Evolutionary conservation across 1,139 yeast genomes (phyloP).

Genomic region (Yamadazyma spencermartinsiae): DNA sequence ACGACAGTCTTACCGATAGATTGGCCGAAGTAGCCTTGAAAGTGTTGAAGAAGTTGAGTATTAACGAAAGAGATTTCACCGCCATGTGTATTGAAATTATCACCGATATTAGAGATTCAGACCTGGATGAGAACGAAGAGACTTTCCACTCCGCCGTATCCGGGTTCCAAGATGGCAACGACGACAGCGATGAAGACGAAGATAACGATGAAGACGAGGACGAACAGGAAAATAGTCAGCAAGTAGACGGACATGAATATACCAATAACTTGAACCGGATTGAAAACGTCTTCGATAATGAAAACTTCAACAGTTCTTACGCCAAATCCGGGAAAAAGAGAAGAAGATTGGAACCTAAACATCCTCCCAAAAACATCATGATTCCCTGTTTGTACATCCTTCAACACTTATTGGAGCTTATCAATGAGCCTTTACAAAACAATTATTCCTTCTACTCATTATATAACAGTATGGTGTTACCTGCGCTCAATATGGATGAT

Average conservation of each 20-base stretch:
- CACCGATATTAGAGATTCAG: conserved; percentile 79
- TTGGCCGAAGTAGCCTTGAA: conserved; percentile 59
- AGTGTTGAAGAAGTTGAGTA: conserved; percentile 69
- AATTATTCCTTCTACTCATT: conserved; percentile 73
- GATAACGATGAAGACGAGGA: conserved; percentile 17
- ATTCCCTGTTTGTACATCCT: conserved; percentile 70
- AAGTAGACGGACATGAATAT: conserved; percentile 24
- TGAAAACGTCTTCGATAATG: conserved; percentile 17
- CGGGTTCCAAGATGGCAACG: conserved; percentile 29
- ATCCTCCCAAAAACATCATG: conserved; percentile 51
- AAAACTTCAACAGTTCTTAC: conserved; percentile 14
- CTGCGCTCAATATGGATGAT: conserved; percentile 65
- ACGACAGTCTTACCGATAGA: conserved; percentile 53
- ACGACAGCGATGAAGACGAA: conserved; percentile 21
- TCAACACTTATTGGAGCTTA: conserved; percentile 68
- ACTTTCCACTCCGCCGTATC: conserved; percentile 61
- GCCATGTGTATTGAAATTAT: conserved; percentile 84
- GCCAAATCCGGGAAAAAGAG: conserved; percentile 21
- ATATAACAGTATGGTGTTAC: conserved; percentile 75
- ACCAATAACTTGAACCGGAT: conserved; percentile 21
- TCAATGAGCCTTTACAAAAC: conserved; percentile 63
- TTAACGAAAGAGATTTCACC: conserved; percentile 80
- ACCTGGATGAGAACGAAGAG: conserved; percentile 41
- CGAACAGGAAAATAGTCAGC: conserved; percentile 19
- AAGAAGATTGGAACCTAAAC: conserved; percentile 37